Evolutionary conservation across 306 rosid species (phyloP), one percentile per base, ranked within the genome.

Genomic region (Lithocarpus polystachyus): DNA sequence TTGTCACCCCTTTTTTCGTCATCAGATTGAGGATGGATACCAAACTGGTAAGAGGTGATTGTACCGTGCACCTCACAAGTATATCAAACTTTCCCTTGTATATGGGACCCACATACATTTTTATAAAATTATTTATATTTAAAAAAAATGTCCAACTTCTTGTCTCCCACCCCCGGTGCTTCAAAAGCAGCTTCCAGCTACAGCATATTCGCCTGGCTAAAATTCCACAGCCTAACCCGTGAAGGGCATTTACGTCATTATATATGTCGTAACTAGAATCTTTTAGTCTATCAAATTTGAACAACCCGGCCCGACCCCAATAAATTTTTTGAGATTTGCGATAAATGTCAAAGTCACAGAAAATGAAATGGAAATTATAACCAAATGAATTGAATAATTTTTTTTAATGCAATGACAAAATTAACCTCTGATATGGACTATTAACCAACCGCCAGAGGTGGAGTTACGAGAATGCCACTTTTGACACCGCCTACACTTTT

Each of bases 21-120:
- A 77, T 82, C 92, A 79, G 84, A 88, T 84, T 33, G 76, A 79
- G 87, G 86, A 89, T 83, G 84, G 82, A 83, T 87, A 80, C 97
- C 95, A 82, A 88, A 91, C 95, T 79, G 71, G 31, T 33, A 54
- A 80, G 74, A 78, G 74, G 81, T 81, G 77, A 85, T 75, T 71
- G 86, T 52, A 84, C 86, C 82, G 74, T 84, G 86, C 84, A 81
- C 82, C 73, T 86, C 81, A 73, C 77, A 77, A 80, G 72, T 77
- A 40, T 84, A 72, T 78, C 77, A 62, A 81, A 48, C 83, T 80
- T 75, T 77, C 84, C 82, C 78, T 71, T 68, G 75, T 33, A 12
- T 1, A 77, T 80, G 94, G 96, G 92, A 77, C 94, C 92, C 86
- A 85, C 77, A 69, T 72, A 75, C 54, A 82, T 68, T 65, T 48